Conservation (phyloP, 176 grass and related monocot species). For the Carex littledalei region DNA sequence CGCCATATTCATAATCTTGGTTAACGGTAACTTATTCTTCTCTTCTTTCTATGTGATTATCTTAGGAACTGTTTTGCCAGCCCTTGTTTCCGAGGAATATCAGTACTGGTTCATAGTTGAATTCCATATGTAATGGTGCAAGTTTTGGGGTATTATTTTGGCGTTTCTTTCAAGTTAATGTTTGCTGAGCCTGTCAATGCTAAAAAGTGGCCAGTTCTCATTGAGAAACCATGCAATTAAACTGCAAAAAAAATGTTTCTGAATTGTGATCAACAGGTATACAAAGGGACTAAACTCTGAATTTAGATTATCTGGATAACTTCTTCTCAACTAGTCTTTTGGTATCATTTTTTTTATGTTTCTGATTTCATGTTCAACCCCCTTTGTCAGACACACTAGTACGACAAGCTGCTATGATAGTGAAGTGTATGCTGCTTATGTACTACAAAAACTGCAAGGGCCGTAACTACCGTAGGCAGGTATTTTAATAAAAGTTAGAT, state of each 20-base stretch:
- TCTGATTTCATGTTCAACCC: background rate
- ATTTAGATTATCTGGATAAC: background rate
- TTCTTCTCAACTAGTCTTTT: background rate
- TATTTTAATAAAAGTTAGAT: constrained; percentile 20
- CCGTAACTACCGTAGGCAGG: constrained; percentile 86
- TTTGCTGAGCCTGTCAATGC: background rate
- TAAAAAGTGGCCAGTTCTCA: background rate
- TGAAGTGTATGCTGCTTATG: constrained; percentile 84
- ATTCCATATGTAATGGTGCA: background rate
- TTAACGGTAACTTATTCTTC: constrained; percentile 69
- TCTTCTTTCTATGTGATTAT: background rate
- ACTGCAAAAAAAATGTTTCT: background rate
- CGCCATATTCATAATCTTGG: constrained; percentile 82
- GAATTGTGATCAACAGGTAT: background rate
- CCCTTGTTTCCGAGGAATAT: background rate
- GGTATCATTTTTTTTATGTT: background rate
- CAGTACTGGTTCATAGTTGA: background rate
- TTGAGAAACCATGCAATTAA: background rate
- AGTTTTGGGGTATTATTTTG: background rate
- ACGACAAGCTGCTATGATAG: constrained; percentile 86
- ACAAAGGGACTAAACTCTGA: background rate
- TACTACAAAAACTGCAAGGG: constrained; percentile 91
- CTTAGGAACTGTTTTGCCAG: background rate
- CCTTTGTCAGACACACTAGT: constrained; percentile 74
- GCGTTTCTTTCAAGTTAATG: background rate